Base-by-base conservation (phyloP, 75 land plant genomes). In the Chamaecyparis obtusa region DNA sequence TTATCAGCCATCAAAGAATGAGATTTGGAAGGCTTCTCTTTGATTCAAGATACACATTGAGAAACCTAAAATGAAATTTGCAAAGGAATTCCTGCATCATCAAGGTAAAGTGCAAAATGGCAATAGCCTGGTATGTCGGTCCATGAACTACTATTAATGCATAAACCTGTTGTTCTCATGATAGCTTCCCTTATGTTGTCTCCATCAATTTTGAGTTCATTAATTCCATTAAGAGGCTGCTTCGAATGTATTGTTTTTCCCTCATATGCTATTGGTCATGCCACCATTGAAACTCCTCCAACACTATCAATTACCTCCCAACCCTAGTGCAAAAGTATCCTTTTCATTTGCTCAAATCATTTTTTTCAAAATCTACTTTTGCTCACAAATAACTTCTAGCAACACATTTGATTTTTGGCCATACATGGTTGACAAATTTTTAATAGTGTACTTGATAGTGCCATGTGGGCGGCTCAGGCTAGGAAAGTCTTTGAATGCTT, bases 241-340 rank as follows among this genome's bases (percentile, higher is more conserved):
- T 80, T 80, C 16, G 87, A 76, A 78, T 71, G 86, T 11, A 97
- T 44, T 24, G 43, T 74, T 87, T 92, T 97, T 2, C 94, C 93
- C 14, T 94, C 88, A 84, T 95, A 97, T 7, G 95, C 92, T 64
- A 91, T 86, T 37, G 99, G 99, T 49, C 93, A 90, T 77, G 99
- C 99, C 56, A 98, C 94, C 90, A 98, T 83, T 7, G 99, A 98
- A 24, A 95, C 87, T 74, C 99, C 99, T 83, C 91, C 95, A 13
- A 74, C 51, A 84, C 94, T 88, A 80, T 86, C 89, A 36, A 98
- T 32, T 32, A 95, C 94, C 30, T 97, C 96, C 99, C 99, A 98
- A 4, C 99, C 99, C 87, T 91, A 95, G 75, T 88, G 92, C 74
- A 86, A 85, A 7, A 98, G 94, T 0, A 91, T 87, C 97, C 94